Conservation (phyloP, 345 rosid species). For the Populus euphratica region DNA sequence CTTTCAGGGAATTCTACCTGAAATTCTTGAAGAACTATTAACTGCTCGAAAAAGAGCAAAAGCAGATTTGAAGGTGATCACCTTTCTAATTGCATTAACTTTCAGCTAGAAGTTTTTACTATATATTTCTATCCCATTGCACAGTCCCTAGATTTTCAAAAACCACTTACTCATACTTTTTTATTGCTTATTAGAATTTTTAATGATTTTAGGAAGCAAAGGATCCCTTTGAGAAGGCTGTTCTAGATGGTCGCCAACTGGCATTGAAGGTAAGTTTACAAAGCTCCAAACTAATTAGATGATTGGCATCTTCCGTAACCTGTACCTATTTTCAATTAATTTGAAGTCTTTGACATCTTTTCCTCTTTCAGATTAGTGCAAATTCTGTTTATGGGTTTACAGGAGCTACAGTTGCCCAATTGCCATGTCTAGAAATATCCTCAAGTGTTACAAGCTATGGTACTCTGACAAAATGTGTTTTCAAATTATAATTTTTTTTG, state of each 20-base stretch:
- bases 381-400: slow-evolving; percentile 98
- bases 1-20: slow-evolving; percentile 95
- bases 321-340: neutral
- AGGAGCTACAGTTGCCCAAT: slow-evolving; percentile 89
- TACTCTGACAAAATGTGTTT: slow-evolving; percentile 21
- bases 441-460: slow-evolving; percentile 99
- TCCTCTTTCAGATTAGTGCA: slow-evolving; percentile 70
- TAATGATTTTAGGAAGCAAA: slow-evolving; percentile 69
- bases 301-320: no score
- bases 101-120: slow-evolving; percentile 6
- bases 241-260: slow-evolving; percentile 92
- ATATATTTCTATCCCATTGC: neutral
- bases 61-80: slow-evolving; percentile 80
- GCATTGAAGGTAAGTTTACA: slow-evolving; percentile 68
- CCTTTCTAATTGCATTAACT: slow-evolving; percentile 8
- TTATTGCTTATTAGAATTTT: slow-evolving; percentile 7
- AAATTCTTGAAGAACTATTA: slow-evolving; percentile 92
- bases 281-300: neutral
- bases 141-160: slow-evolving; percentile 1
- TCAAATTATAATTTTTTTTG: neutral
- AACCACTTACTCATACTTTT: neutral
- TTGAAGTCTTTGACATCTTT: slow-evolving; percentile 12
- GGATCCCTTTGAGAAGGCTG: slow-evolving; percentile 96
- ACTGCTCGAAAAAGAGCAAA: slow-evolving; percentile 94
- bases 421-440: slow-evolving; percentile 93